These are phyloP conservation scores for Phaeotremella fagi DNA, from an alignment of 768 basidiomycete species.

Conservation along the genomic window DNA sequence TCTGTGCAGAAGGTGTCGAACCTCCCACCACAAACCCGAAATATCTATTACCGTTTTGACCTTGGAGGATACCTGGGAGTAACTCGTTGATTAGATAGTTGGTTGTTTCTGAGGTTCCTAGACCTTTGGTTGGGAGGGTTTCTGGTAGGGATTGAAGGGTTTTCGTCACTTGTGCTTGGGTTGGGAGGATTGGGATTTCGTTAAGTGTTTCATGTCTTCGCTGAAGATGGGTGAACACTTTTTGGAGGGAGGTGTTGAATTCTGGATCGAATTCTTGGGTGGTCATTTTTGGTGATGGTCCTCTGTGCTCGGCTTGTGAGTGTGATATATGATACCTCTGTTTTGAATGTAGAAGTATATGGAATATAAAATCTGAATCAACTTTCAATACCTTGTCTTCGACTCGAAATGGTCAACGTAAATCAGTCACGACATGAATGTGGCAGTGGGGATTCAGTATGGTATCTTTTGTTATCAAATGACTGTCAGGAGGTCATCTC, in stretches of 20 bases:
- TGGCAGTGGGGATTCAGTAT: no score
- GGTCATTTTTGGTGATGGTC: neutral
- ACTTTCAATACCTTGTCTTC: no score
- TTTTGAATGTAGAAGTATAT: no score
- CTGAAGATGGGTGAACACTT: constrained; percentile 14
- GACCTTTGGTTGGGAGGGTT: constrained; percentile 40
- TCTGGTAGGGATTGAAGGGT: constrained; percentile 35
- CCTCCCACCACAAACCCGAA: constrained; percentile 48
- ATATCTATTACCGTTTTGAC: constrained; percentile 50
- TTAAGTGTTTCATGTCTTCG: constrained; percentile 16
- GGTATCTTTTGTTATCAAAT: no score
- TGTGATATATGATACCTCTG: no score
- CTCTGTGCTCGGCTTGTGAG: no score
- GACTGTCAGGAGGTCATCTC: no score
- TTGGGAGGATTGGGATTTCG: constrained; percentile 14
- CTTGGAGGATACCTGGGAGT: constrained; percentile 44
- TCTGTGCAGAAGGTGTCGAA: constrained; percentile 45
- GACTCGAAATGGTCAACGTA: no score
- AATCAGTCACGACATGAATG: no score
- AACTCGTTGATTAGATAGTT: constrained; percentile 42
- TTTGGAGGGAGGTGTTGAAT: constrained; percentile 8
- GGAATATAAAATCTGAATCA: no score
- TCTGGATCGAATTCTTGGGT: neutral
- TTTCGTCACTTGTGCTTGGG: constrained; percentile 1
- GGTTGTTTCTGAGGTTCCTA: constrained; percentile 42